A percentile compares a stretch with the other conserved stretches of the same genome.
Conservation (phyloP, 2,329 filamentous ascomycete species). For the Coniochaeta hoffmannii region DNA sequence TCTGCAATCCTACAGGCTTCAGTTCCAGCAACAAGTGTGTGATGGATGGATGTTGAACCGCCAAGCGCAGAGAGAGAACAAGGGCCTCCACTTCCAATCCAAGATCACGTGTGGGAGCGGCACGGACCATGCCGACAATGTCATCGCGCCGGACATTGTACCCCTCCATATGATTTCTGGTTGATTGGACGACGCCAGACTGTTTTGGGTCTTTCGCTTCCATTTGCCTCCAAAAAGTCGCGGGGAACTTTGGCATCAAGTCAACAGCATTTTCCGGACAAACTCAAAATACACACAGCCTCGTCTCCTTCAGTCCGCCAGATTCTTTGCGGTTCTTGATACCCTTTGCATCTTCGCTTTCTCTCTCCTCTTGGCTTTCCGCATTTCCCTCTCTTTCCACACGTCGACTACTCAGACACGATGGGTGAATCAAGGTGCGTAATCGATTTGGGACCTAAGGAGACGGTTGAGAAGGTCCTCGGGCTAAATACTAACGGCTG, state of each 20-base stretch:
- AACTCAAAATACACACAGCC: constrained; percentile 17
- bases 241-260: constrained; percentile 4
- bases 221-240: constrained; percentile 7
- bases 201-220: constrained; percentile 17
- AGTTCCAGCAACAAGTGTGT: too few species aligned
- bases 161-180: constrained; percentile 15
- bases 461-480: constrained; percentile 5
- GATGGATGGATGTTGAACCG: too few species aligned
- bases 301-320: neutral
- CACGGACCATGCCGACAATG: neutral
- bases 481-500: constrained; percentile 9
- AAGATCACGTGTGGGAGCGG: neutral
- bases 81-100: neutral
- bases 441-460: constrained; percentile 5
- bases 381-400: constrained; percentile 3
- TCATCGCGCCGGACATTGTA: constrained; percentile 3
- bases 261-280: constrained; percentile 14
- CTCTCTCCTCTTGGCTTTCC: neutral
- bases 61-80: too few species aligned
- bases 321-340: constrained; percentile 4
- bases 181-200: constrained; percentile 31
- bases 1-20: too few species aligned
- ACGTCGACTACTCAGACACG: constrained; percentile 21
- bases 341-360: neutral
- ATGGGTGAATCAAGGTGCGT: constrained; percentile 42